phyloP scores from a whole-genome alignment of 257 asterid species.

The Solanum piurae region DNA sequence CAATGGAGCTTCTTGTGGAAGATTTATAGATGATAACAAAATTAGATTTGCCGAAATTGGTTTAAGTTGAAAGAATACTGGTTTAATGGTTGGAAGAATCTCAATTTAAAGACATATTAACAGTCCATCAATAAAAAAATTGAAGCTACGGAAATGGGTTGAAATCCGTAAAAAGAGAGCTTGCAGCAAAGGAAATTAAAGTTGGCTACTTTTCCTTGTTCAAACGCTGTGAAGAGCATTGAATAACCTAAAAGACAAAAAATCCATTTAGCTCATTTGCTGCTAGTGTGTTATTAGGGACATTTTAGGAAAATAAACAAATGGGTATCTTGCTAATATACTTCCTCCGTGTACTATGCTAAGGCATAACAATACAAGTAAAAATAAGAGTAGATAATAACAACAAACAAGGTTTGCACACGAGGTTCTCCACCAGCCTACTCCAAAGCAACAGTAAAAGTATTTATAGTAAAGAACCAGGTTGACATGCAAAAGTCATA shows the following conservation, averaged over 20 bases:
- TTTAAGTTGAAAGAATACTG: neutral
- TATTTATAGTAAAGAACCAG: neutral
- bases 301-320: neutral
- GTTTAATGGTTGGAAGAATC: neutral
- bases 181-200: neutral
- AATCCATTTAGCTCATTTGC: neutral
- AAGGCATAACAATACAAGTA: neutral
- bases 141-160: neutral
- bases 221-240: neutral
- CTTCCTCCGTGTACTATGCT: neutral
- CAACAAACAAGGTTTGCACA: neutral
- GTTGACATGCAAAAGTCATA: conserved; percentile 1
- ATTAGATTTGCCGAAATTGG: neutral
- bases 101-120: neutral
- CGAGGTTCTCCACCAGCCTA: neutral
- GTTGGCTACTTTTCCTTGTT: neutral
- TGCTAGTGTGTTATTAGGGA: neutral
- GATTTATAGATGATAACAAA: neutral
- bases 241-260: neutral
- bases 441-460: neutral
- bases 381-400: neutral
- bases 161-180: neutral
- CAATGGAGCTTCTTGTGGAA: neutral
- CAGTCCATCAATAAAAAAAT: neutral
- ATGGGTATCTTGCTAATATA: neutral